Conservation (phyloP, 768 basidiomycete species). For the Pleurotus ostreatus region DNA sequence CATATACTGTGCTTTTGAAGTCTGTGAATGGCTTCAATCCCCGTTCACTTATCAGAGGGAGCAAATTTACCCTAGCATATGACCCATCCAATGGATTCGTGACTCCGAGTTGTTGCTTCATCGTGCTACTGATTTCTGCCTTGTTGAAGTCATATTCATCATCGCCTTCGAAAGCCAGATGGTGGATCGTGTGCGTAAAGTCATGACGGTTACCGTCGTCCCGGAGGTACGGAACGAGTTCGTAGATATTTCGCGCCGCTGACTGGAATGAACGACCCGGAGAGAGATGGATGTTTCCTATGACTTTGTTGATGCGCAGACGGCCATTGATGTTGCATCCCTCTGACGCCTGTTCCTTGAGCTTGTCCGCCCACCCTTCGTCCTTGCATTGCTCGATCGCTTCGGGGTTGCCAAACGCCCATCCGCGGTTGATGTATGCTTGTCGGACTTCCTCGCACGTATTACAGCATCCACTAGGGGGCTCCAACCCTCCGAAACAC, state of each 20-base stretch:
- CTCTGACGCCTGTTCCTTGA: conserved; percentile 88
- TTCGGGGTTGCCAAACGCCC: conserved; percentile 92
- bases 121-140: conserved; percentile 51
- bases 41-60: not conserved
- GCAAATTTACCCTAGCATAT: conserved; percentile 45
- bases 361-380: conserved; percentile 94
- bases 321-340: conserved; percentile 93
- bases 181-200: conserved; percentile 85
- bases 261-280: conserved; percentile 95
- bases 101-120: conserved; percentile 74
- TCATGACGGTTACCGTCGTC: conserved; percentile 88
- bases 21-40: conserved; percentile 35
- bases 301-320: conserved; percentile 94
- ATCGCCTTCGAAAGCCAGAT: conserved; percentile 77
- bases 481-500: conserved; percentile 85
- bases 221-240: conserved; percentile 91
- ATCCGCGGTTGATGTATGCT: conserved; percentile 87
- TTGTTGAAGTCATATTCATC: conserved; percentile 77
- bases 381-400: conserved; percentile 91
- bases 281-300: conserved; percentile 92
- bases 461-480: conserved; percentile 86
- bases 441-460: conserved; percentile 92
- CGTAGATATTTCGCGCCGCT: conserved; percentile 72
- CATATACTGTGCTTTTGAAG: conserved; percentile 82
- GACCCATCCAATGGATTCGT: conserved; percentile 74